Percentiles rank a stretch among this genome's conserved stretches.
These are phyloP conservation scores for Platanthera zijinensis DNA, from an alignment of 106 monocot species.

Conservation along the genomic window DNA sequence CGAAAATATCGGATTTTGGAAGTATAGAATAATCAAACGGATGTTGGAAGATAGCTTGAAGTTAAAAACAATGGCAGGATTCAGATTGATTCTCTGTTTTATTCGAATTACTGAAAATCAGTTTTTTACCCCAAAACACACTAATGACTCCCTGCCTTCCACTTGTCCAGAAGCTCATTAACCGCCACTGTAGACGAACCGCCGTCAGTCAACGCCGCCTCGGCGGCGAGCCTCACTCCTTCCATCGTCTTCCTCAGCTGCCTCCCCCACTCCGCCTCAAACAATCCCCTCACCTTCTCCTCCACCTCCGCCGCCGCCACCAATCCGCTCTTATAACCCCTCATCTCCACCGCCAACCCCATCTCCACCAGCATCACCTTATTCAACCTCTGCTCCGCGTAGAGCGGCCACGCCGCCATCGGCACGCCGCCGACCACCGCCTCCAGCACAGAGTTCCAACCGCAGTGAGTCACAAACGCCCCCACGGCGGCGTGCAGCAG, in stretches of 20 bases:
- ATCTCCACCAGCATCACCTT: constrained; percentile 6
- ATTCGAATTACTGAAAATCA: no score
- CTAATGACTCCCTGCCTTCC: background rate
- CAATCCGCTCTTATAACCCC: background rate
- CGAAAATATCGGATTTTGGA: no score
- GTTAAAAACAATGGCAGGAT: no score
- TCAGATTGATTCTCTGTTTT: no score
- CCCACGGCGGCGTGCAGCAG: constrained; percentile 2
- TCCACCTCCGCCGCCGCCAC: constrained; percentile 7
- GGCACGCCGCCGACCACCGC: constrained; percentile 1
- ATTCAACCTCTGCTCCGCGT: constrained; percentile 11
- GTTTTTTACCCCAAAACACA: background rate
- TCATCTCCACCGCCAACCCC: constrained; percentile 10
- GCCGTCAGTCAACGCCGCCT: background rate
- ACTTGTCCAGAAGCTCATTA: background rate
- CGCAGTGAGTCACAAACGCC: constrained; percentile 1
- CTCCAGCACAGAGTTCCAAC: constrained; percentile 9
- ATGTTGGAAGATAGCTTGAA: no score
- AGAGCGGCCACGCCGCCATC: constrained; percentile 9
- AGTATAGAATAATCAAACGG: no score
- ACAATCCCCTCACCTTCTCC: constrained; percentile 9
- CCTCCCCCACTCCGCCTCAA: constrained; percentile 8
- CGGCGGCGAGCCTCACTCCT: background rate
- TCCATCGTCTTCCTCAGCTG: background rate
- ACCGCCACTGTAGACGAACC: background rate